phyloP scores from a whole-genome alignment of 306 rosid species.

The Vigna hirtella region DNA sequence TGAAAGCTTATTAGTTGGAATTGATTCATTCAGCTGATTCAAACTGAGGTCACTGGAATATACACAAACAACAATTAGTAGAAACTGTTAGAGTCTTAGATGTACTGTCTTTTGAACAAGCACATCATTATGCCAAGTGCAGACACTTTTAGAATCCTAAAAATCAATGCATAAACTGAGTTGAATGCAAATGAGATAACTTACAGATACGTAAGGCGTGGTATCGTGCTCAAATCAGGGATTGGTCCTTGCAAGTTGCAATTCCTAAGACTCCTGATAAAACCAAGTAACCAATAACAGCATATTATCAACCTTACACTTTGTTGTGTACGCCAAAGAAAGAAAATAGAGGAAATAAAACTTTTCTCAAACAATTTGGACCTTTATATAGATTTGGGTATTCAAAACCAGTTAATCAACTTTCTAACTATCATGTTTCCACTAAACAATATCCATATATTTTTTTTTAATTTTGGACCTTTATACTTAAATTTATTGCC shows the following conservation, averaged over 20 bases:
- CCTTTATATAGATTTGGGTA: neutral
- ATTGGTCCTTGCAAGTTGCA: constrained; percentile 82
- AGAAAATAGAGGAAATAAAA: neutral
- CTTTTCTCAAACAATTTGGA: neutral
- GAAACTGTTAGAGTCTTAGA: constrained; percentile 26
- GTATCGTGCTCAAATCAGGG: constrained; percentile 80
- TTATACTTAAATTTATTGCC: neutral
- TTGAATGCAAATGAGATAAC: constrained; percentile 40
- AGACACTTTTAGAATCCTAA: neutral
- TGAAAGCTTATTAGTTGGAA: constrained; percentile 70
- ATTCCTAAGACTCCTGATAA: constrained; percentile 86
- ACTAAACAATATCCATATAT: neutral
- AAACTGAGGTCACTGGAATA: constrained; percentile 79
- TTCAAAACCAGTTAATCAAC: neutral
- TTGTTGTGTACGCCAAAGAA: neutral
- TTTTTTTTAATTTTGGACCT: neutral
- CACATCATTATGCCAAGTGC: neutral
- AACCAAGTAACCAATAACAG: constrained; percentile 32
- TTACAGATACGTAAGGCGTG: constrained; percentile 66
- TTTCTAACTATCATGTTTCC: constrained; percentile 1
- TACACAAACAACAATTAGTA: constrained; percentile 31
- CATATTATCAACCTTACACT: constrained; percentile 1
- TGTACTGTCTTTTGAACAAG: constrained; percentile 16
- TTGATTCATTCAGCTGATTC: constrained; percentile 72
- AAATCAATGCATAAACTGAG: neutral